Evolutionary conservation across 768 basidiomycete genomes (phyloP).

Genomic region (Steccherinum ochraceum): DNA sequence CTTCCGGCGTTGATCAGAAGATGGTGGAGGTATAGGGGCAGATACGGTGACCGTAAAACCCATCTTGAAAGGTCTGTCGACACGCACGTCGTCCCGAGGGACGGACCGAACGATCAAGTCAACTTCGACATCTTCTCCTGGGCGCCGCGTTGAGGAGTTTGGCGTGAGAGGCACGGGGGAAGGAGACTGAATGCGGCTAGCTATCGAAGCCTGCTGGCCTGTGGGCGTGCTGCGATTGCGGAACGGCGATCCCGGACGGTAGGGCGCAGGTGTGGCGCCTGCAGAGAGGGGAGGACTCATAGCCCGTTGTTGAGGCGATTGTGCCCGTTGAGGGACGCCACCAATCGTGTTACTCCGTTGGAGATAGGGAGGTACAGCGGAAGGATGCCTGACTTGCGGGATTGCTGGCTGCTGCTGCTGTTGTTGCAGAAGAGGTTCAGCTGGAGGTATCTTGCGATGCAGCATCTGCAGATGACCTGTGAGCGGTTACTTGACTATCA

Average conservation of each 20-base stretch:
- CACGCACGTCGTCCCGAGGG: constrained; percentile 34
- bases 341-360: constrained; percentile 43
- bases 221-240: constrained; percentile 24
- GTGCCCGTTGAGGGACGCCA: constrained; percentile 41
- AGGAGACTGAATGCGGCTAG: constrained; percentile 6
- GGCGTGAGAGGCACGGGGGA: constrained; percentile 23
- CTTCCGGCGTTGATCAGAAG: constrained; percentile 15
- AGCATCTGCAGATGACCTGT: too few species aligned
- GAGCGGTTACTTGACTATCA: too few species aligned
- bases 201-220: constrained; percentile 6
- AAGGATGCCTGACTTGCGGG: constrained; percentile 42
- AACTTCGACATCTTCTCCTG: constrained; percentile 41
- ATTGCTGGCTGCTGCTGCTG: constrained; percentile 8
- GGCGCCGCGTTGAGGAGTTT: constrained; percentile 13
- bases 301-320: constrained; percentile 52
- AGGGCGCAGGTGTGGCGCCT: constrained; percentile 28
- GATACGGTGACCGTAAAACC: constrained; percentile 47
- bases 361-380: constrained; percentile 75
- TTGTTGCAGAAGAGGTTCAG: constrained; percentile 30
- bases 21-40: constrained; percentile 32
- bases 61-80: constrained; percentile 59
- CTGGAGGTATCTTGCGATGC: constrained; percentile 66
- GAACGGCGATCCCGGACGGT: constrained; percentile 40
- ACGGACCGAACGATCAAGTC: constrained; percentile 50
- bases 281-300: constrained; percentile 44